Evolutionary conservation across 768 basidiomycete genomes (phyloP).

Genomic region (Lactarius psammicola): DNA sequence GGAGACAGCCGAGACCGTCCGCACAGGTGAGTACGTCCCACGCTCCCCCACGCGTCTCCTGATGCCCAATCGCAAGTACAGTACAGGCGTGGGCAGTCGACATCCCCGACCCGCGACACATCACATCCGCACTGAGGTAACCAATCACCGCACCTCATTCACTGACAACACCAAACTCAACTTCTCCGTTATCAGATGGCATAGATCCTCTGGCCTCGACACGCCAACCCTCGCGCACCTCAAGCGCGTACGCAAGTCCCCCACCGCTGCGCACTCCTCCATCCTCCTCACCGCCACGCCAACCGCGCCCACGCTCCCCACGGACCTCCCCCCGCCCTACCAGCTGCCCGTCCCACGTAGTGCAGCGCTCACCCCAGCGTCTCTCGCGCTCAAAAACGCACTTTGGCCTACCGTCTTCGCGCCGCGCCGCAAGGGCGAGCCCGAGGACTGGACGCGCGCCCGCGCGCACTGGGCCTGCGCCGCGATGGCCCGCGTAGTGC

Average conservation of each 20-base stretch:
- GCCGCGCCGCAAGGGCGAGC: slow-evolving; percentile 65
- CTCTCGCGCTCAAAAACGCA: slow-evolving; percentile 61
- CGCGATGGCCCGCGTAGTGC: slow-evolving; percentile 55
- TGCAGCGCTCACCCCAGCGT: slow-evolving; percentile 64
- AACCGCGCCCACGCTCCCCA: slow-evolving; percentile 50
- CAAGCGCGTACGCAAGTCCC: slow-evolving; percentile 68
- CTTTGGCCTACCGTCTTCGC: slow-evolving; percentile 87
- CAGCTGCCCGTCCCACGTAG: slow-evolving; percentile 58
- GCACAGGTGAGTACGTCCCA: slow-evolving; percentile 45
- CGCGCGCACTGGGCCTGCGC: slow-evolving; percentile 73
- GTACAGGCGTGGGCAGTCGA: slow-evolving; percentile 79
- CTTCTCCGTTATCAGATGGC: slow-evolving; percentile 54
- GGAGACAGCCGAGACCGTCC: slow-evolving; percentile 53
- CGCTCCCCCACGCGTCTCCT: slow-evolving; percentile 7
- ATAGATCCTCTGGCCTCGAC: slow-evolving; percentile 62
- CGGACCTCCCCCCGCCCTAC: slow-evolving; percentile 46
- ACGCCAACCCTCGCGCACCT: slow-evolving; percentile 64
- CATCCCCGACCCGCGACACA: slow-evolving; percentile 58
- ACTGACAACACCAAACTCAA: background rate
- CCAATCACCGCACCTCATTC: background rate
- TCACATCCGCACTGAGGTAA: slow-evolving; percentile 62
- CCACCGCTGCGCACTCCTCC: slow-evolving; percentile 39
- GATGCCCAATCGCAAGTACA: slow-evolving; percentile 33
- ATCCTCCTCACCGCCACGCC: slow-evolving; percentile 52
- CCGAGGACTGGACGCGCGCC: slow-evolving; percentile 62